These are phyloP conservation scores for Trametopsis cervina DNA, from an alignment of 768 basidiomycete genomes.

Conservation along the genomic window DNA sequence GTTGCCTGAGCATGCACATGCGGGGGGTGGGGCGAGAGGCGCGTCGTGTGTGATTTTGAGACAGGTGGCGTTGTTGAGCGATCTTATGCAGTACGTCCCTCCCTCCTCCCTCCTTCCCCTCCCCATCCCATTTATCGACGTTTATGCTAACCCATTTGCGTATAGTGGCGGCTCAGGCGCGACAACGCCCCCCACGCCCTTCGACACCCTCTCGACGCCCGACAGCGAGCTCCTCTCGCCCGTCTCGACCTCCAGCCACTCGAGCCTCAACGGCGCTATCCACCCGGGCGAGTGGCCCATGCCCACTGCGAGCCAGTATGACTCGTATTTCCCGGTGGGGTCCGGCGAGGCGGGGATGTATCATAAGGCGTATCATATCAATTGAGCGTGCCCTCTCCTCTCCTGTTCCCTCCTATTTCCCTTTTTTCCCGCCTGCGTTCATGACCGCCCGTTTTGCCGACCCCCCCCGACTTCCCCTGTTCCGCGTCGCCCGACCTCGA, in stretches of 20 bases:
- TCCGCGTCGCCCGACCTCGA: too few species aligned
- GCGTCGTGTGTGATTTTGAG: constrained; percentile 45
- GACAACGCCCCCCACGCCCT: constrained; percentile 5
- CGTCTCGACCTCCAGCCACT: constrained; percentile 37
- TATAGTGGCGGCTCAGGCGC: constrained; percentile 5
- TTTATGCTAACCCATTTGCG: constrained; percentile 16
- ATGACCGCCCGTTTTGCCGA: too few species aligned
- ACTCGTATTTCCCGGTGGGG: constrained; percentile 61
- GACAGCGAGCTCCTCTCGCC: constrained; percentile 53
- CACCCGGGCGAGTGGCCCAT: constrained; percentile 40
- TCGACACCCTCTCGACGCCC: constrained; percentile 19
- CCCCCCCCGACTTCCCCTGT: too few species aligned
- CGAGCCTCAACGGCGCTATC: constrained; percentile 44
- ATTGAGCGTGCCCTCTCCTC: constrained; percentile 5
- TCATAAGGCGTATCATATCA: constrained; percentile 24
- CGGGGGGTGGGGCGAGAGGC: background rate
- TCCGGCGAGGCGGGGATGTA: constrained; percentile 26
- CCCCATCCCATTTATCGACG: constrained; percentile 20
- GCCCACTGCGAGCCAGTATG: constrained; percentile 39
- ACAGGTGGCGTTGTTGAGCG: constrained; percentile 53
- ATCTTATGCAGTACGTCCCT: constrained; percentile 56
- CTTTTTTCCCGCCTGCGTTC: background rate
- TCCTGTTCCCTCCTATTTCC: background rate
- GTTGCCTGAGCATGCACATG: constrained; percentile 49
- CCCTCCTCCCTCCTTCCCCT: background rate